These are phyloP conservation scores for Microbotryomycetes sp. DNA, from an alignment of 1,284 basidiomycete species.

Conservation along the genomic window DNA sequence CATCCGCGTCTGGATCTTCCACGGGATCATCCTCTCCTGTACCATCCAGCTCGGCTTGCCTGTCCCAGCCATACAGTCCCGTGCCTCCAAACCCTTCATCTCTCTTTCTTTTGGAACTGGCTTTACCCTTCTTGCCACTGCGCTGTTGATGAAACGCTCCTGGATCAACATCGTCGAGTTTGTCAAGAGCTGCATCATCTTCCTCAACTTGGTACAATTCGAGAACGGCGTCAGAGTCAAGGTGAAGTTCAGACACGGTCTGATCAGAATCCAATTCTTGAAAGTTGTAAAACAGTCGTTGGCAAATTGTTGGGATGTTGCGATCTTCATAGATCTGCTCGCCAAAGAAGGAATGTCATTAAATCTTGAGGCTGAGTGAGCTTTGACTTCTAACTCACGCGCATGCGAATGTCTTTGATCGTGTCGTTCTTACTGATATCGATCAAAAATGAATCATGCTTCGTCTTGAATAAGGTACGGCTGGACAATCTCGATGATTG, in stretches of 20 bases:
- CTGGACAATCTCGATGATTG: background rate
- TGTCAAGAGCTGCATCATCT: slow-evolving; percentile 50
- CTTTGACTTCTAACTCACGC: slow-evolving; percentile 50
- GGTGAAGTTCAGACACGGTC: slow-evolving; percentile 56
- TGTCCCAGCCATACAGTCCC: slow-evolving; percentile 45
- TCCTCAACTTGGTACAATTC: slow-evolving; percentile 62
- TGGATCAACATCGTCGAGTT: slow-evolving; percentile 44
- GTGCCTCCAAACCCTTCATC: slow-evolving; percentile 69
- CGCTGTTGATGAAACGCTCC: background rate
- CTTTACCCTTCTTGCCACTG: slow-evolving; percentile 35
- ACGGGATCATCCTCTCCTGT: background rate
- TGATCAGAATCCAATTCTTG: slow-evolving; percentile 59
- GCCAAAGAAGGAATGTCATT: background rate
- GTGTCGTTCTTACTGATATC: slow-evolving; percentile 56
- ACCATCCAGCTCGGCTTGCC: background rate
- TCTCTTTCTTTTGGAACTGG: slow-evolving; percentile 48
- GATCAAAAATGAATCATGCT: slow-evolving; percentile 6
- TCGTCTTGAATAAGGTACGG: background rate
- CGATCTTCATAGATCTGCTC: slow-evolving; percentile 54
- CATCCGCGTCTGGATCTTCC: background rate
- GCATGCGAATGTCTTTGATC: slow-evolving; percentile 66
- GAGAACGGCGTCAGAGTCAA: slow-evolving; percentile 58
- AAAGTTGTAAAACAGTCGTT: slow-evolving; percentile 58
- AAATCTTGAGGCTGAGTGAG: background rate
- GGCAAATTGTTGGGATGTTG: slow-evolving; percentile 63